Conservation (phyloP, 495 filamentous ascomycete genomes). For the Penicillium lividum region DNA sequence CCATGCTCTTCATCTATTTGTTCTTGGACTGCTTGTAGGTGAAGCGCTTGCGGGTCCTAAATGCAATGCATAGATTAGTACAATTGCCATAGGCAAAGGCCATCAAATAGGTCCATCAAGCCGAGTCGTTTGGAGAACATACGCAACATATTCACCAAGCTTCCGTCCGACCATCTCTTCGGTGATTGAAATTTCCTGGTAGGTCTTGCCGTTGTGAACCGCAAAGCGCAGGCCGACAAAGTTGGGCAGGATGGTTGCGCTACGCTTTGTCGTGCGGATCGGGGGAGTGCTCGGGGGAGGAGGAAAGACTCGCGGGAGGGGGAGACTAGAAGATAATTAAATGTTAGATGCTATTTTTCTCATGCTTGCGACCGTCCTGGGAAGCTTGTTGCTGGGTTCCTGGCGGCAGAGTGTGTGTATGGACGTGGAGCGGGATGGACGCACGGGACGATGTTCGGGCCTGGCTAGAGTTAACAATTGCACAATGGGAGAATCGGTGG, state of each 20-base stretch:
- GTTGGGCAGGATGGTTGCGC: slow-evolving; percentile 91
- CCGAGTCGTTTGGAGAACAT: slow-evolving; percentile 42
- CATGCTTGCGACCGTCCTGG: background rate
- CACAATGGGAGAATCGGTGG: background rate
- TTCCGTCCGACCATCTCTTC: slow-evolving; percentile 99
- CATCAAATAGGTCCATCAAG: background rate
- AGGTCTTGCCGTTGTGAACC: slow-evolving; percentile 93
- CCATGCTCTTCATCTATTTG: slow-evolving; percentile 48
- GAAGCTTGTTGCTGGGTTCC: background rate
- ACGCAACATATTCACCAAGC: slow-evolving; percentile 92
- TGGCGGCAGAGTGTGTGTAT: background rate
- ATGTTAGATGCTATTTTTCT: background rate
- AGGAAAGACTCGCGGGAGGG: slow-evolving; percentile 42
- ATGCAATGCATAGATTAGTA: background rate
- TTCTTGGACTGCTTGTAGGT: slow-evolving; percentile 78
- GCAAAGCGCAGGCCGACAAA: slow-evolving; percentile 94
- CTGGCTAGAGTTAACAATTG: slow-evolving; percentile 34
- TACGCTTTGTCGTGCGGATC: slow-evolving; percentile 85
- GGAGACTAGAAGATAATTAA: slow-evolving; percentile 32
- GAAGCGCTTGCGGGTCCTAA: slow-evolving; percentile 85
- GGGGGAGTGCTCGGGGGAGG: slow-evolving; percentile 65
- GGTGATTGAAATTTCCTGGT: slow-evolving; percentile 83
- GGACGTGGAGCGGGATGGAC: slow-evolving; percentile 19
- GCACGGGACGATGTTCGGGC: slow-evolving; percentile 58
- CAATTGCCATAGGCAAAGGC: background rate